Conservation (phyloP, 2,329 filamentous ascomycete species). For the Colletotrichum tropicale region DNA sequence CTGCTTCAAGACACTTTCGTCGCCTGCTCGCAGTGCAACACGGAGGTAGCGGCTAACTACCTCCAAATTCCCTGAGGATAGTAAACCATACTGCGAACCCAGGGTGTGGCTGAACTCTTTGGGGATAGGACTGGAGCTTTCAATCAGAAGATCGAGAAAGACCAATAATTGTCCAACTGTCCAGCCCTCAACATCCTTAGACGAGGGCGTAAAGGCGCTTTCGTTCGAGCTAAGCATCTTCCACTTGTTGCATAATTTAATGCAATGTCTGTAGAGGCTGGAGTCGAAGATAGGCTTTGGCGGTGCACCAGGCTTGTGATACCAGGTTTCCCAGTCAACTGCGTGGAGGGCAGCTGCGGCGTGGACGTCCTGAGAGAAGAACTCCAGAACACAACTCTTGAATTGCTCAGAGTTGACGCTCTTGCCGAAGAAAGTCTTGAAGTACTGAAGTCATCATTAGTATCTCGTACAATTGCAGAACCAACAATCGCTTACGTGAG, state of each 20-base stretch:
- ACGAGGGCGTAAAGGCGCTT: not conserved
- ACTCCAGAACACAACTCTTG: not conserved
- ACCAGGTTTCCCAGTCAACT: not conserved
- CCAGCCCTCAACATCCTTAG: conserved; percentile 1
- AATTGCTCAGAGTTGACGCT: not conserved
- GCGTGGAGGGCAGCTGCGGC: not conserved
- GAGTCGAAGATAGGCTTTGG: not conserved
- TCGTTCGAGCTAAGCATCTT: not conserved
- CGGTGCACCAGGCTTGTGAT: not conserved
- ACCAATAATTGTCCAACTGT: not conserved
- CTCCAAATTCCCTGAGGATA: not conserved
- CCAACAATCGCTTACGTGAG: not conserved
- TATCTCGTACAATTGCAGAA: not conserved
- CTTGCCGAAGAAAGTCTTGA: not conserved
- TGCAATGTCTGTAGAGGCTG: not conserved
- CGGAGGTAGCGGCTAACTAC: not conserved
- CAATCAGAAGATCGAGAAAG: not conserved
- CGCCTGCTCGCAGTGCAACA: not conserved
- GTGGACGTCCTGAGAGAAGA: not conserved
- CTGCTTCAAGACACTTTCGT: not conserved
- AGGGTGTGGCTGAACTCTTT: not conserved
- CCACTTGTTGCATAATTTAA: not conserved
- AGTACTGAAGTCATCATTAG: not conserved
- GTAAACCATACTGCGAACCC: not conserved
- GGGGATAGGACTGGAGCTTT: not conserved